Evolutionary conservation across 176 grass and related monocot genomes (phyloP).

Genomic region (Raddia distichophylla): DNA sequence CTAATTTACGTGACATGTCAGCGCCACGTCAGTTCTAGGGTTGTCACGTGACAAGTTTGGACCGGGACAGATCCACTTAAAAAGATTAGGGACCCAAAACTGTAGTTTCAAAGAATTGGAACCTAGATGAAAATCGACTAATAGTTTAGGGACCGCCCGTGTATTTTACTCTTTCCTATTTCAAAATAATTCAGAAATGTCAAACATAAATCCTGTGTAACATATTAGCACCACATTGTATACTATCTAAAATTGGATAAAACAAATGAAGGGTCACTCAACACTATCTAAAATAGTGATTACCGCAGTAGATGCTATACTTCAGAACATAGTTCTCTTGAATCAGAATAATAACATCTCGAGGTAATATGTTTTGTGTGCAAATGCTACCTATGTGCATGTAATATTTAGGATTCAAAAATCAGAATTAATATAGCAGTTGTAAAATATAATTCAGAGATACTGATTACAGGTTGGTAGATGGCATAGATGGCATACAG

Average conservation of each 20-base stretch:
- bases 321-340: neutral
- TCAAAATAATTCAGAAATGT: conserved; percentile 19
- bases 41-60: no score
- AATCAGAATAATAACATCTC: neutral
- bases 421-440: neutral
- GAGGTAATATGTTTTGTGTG: neutral
- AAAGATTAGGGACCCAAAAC: no score
- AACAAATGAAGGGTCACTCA: neutral
- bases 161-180: neutral
- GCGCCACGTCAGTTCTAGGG: no score
- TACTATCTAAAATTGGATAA: neutral
- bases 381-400: neutral
- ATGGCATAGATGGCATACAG: conserved; percentile 82
- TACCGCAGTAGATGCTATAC: neutral
- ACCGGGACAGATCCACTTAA: no score
- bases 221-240: neutral
- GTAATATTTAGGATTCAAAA: neutral
- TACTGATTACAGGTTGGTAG: conserved; percentile 39
- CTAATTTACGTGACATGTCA: no score
- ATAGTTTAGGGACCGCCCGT: no score
- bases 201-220: conserved; percentile 16
- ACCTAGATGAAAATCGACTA: no score
- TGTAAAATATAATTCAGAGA: conserved; percentile 28
- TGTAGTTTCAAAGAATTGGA: no score
- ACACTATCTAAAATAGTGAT: neutral